Base-by-base conservation (phyloP, 2,329 filamentous ascomycete genomes). In the Phaeosphaeria sp. region DNA sequence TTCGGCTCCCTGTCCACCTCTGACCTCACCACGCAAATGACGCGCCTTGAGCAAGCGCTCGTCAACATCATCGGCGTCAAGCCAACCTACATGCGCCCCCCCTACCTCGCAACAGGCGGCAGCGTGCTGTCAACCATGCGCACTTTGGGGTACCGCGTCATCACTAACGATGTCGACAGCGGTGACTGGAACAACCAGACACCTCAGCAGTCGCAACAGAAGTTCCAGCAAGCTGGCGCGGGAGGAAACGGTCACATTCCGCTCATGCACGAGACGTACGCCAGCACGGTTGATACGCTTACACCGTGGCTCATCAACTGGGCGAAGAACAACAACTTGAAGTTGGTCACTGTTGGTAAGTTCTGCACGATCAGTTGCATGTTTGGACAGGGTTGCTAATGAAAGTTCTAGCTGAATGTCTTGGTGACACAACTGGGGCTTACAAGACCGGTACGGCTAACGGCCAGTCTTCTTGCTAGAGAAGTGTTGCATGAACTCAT, bases 11-110 rank as follows among this genome's bases (percentile, higher is more conserved):
- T 77, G 49, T 73, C 71, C 1, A 53, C 65, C 17, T 54, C 58
- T 21, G 72, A 73, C 43, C 60, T 77, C 1, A 75, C 67, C 3
- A 60, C 56, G 9, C 67, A 77, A 58, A 77, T 77, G 74, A 57
- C 63, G 25, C 63, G 65, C 43, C 61, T 77, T 11, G 74, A 77
- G 49, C 66, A 64, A n/a, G 74, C 74, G 1, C 63, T 75, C 33
- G 62, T 72, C 56, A 75, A 73, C 64, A 76, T 77, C 56, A 75
- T 76, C 52, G 73, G 74, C 55, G 65, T 68, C 18, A 74, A 74
- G 56, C 73, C 74, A 2, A 77, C 74, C 0, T 77, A 77, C 63
- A 76, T 76, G 74, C 73, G 74, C 0, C 73, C 73, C 1, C 74
- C 74, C 0, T 76, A 77, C 55, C 72, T 76, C 46, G 72, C 72